Conservation (phyloP, 2,329 filamentous ascomycete genomes). For the Lanzia echinophila region DNA sequence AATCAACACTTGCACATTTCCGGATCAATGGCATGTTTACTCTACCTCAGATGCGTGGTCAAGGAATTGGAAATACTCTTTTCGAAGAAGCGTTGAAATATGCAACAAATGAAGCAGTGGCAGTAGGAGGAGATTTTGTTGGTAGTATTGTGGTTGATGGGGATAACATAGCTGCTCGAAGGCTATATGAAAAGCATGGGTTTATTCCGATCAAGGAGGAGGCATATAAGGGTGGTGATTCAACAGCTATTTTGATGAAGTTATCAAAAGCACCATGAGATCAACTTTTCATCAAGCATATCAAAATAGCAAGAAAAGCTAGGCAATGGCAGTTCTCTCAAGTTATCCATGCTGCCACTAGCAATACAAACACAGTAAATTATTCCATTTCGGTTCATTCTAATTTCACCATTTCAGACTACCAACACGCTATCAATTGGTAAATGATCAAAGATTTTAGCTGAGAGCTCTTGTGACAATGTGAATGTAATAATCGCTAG, state of each 20-base stretch:
- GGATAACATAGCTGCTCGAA: conserved; percentile 30
- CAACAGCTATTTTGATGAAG: conserved; percentile 17
- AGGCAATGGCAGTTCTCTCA: no score
- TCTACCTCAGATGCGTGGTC: conserved; percentile 31
- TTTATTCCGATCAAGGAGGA: conserved; percentile 26
- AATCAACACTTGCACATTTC: conserved; percentile 21
- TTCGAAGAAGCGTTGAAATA: conserved; percentile 27
- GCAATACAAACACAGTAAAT: no score
- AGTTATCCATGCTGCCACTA: no score
- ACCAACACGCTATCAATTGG: no score
- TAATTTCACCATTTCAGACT: no score
- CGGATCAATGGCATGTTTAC: conserved; percentile 36
- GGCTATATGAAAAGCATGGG: conserved; percentile 33
- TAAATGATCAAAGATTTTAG: no score
- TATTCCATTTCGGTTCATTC: no score
- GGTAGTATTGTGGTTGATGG: conserved; percentile 32
- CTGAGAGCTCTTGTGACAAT: no score
- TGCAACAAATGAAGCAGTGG: conserved; percentile 23
- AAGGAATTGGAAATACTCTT: conserved; percentile 32
- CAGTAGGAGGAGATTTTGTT: conserved; percentile 19
- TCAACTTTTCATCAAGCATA: no score
- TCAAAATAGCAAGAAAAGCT: no score
- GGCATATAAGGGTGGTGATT: conserved; percentile 1
- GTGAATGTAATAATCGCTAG: no score
- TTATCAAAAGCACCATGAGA: not conserved